A percentile compares a stretch with the other conserved stretches of the same genome.
Evolutionary conservation across 2,329 filamentous ascomycete species (phyloP).

Genomic region (Alternaria angustiovoidea): DNA sequence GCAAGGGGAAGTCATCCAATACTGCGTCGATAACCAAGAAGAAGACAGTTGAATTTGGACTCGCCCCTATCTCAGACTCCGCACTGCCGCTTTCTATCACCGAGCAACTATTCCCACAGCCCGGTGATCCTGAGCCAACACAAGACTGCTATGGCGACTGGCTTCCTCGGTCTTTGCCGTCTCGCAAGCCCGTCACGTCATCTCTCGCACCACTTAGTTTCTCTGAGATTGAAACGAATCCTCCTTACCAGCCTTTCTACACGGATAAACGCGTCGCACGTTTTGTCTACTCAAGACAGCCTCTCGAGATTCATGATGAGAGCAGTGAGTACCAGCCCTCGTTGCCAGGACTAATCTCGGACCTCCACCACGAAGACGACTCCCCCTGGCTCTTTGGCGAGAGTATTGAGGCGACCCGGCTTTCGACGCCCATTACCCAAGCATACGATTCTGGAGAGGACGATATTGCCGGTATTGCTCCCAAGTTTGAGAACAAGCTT

Average conservation of each 20-base stretch:
- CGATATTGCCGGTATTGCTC: constrained; percentile 60
- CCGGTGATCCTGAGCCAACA: constrained; percentile 33
- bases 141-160: constrained; percentile 46
- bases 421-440: constrained; percentile 49
- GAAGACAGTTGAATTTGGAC: constrained; percentile 71
- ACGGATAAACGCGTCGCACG: constrained; percentile 86
- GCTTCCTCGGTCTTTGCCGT: constrained; percentile 43
- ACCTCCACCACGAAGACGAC: constrained; percentile 47
- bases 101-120: constrained; percentile 41
- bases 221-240: constrained; percentile 95
- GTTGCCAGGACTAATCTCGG: constrained; percentile 32
- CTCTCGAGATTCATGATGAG: constrained; percentile 29
- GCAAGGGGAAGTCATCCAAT: constrained; percentile 52
- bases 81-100: constrained; percentile 46
- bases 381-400: constrained; percentile 64
- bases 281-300: constrained; percentile 66
- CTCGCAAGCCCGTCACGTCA: constrained; percentile 27
- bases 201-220: constrained; percentile 62
- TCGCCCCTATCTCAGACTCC: constrained; percentile 70
- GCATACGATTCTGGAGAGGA: constrained; percentile 48
- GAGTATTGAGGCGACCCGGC: constrained; percentile 57
- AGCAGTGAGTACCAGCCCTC: constrained; percentile 34
- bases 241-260: constrained; percentile 95
- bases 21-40: constrained; percentile 58
- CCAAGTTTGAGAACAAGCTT: constrained; percentile 50